Conservation (phyloP, 2,329 filamentous ascomycete genomes). For the Venturia oleaginea region DNA sequence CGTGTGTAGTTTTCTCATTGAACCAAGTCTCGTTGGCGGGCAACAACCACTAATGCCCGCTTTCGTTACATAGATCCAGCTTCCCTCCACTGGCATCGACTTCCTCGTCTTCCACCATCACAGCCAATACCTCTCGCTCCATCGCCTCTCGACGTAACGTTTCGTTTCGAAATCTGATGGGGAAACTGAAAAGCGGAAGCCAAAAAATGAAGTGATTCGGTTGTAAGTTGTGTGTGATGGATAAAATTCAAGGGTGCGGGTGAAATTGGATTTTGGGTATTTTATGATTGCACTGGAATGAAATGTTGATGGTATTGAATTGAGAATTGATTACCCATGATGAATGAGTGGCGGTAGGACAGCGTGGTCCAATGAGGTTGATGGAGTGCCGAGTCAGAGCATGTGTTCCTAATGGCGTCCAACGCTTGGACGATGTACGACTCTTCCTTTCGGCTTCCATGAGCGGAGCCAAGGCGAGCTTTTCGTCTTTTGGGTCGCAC, state of each 20-base stretch:
- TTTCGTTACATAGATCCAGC: not conserved
- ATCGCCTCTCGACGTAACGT: not conserved
- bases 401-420: not conserved
- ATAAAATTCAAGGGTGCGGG: not conserved
- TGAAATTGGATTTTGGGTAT: not conserved
- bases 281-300: not conserved
- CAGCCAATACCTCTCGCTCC: not conserved
- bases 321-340: too few relatives aligned
- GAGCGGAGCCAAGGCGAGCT: not conserved
- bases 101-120: not conserved
- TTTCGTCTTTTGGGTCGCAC: not conserved
- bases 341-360: not conserved
- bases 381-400: conserved; percentile 20
- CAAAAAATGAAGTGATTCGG: not conserved
- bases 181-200: not conserved
- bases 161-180: not conserved
- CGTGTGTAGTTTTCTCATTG: not conserved
- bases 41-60: not conserved
- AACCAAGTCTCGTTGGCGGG: not conserved
- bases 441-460: not conserved
- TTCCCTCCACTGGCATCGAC: not conserved
- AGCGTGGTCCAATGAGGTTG: not conserved
- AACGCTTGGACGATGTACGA: conserved; percentile 2
- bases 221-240: not conserved
- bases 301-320: too few relatives aligned